Evolutionary conservation across 169 alveolate species (phyloP).

Genomic region (Cystoisospora suis): DNA sequence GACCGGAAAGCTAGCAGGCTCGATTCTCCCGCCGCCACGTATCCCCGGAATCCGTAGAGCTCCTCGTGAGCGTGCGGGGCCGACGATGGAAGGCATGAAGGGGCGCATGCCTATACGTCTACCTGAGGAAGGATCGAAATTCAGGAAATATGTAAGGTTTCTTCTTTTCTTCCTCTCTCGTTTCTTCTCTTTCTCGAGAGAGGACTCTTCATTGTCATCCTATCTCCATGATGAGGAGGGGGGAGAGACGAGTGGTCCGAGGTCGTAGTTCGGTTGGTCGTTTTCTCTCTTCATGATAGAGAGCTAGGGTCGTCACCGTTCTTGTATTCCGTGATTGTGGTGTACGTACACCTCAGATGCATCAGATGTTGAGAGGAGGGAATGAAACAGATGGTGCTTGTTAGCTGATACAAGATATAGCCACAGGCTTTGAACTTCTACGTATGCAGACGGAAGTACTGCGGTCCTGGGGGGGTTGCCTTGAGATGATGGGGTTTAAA

Average conservation of each 20-base stretch:
- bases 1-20: neutral
- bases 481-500: no score
- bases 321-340: no score
- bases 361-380: no score
- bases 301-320: no score
- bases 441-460: no score
- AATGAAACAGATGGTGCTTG: no score
- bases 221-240: neutral
- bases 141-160: neutral
- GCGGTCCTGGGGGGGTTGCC: no score
- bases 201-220: neutral
- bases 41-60: slow-evolving; percentile 22
- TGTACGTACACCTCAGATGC: no score
- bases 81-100: neutral
- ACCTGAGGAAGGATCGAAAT: neutral
- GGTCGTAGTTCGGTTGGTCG: no score
- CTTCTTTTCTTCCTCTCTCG: neutral
- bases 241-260: neutral
- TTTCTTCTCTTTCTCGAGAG: neutral
- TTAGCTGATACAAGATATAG: no score
- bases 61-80: neutral
- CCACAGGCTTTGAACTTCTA: no score
- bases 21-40: slow-evolving; percentile 25
- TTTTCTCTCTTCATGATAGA: no score
- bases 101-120: slow-evolving; percentile 32